Evolutionary conservation across 805 yeast genomes (phyloP), one percentile per base, ranked within the genome.

Genomic region (Alloascoidea hylecoeti): DNA sequence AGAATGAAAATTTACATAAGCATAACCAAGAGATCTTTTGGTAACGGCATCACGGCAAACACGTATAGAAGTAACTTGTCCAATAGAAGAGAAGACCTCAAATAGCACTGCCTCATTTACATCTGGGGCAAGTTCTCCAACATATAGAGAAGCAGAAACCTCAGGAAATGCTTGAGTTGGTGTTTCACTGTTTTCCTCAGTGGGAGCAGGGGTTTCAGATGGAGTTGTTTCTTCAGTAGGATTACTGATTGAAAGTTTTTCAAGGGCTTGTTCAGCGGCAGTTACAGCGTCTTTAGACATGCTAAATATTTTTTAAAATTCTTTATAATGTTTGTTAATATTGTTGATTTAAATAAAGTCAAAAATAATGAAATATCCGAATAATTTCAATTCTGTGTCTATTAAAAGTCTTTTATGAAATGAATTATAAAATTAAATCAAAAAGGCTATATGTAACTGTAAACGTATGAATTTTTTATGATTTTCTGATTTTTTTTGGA

Each of bases 1-100:
- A 58, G 73, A 72, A 63, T 74, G 78, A 72, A 67, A 84, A 73
- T 83, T 85, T 51, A 85, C 94, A 63, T 84, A 85, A 53, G 92
- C 95, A 60, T 84, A 83, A 59, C 95, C 94, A 54, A 85, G 69
- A 38, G 95, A 83, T 52, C 77, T 78, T 70, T 81, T 81, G 59
- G 94, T 72, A 49, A 82, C 72, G 45, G 92, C 83, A 58, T 85
- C 94, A 68, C 94, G 83, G 61, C 94, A 83, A 45, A 84, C 88
- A 68, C 94, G 78, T 60, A 84, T 81, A 44, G 94, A 79, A 19
- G 89, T 68, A 45, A 84, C 92, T 54, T 75, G 82, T 49, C 95
- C 95, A 53, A 80, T 71, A 51, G 81, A 83, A 35, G 92, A 78
- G 64, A 82, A 82, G 51, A 79, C 65, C 63, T 81, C 92, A 55